phyloP scores from a whole-genome alignment of 2,329 filamentous ascomycete genomes.

The Epichloe elymi region DNA sequence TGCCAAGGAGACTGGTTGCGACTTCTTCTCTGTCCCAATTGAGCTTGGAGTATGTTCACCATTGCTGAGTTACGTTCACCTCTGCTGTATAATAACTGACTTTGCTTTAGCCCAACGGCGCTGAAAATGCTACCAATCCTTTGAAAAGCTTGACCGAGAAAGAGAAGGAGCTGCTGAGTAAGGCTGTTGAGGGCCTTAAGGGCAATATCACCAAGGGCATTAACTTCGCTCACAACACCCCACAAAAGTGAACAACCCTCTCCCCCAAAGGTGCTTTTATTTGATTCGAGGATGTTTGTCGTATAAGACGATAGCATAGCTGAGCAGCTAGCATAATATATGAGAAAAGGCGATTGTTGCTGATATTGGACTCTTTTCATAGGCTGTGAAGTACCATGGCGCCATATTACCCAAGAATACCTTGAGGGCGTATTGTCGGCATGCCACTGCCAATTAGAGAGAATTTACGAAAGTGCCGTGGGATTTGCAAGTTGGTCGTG shows the following conservation, averaged over 20 bases:
- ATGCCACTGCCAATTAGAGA: background rate
- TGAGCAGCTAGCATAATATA: conserved; percentile 24
- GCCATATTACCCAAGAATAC: conserved; percentile 1
- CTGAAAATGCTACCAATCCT: conserved; percentile 72
- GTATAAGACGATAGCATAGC: conserved; percentile 21
- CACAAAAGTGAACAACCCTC: conserved; percentile 60
- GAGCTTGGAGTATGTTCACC: conserved; percentile 72
- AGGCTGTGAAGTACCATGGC: conserved; percentile 23
- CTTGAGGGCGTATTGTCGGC: background rate
- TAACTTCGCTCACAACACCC: conserved; percentile 75
- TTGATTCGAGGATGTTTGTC: conserved; percentile 16
- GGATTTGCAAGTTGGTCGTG: too few species aligned
- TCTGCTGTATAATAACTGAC: conserved; percentile 16
- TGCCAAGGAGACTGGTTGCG: conserved; percentile 66
- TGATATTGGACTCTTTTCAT: conserved; percentile 21
- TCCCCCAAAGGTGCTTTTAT: conserved; percentile 16
- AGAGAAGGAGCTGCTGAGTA: conserved; percentile 78
- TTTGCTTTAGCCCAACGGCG: conserved; percentile 56
- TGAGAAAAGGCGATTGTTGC: conserved; percentile 19
- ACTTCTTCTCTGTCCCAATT: conserved; percentile 94
- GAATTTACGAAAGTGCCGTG: background rate
- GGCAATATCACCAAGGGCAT: conserved; percentile 92
- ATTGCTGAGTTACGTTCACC: background rate
- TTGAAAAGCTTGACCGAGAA: conserved; percentile 65
- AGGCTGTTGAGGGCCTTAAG: conserved; percentile 64